Evolutionary conservation across 495 filamentous ascomycete species (phyloP), one percentile per base, ranked within the genome.

Genomic region (Penicillium dipodomyicola): DNA sequence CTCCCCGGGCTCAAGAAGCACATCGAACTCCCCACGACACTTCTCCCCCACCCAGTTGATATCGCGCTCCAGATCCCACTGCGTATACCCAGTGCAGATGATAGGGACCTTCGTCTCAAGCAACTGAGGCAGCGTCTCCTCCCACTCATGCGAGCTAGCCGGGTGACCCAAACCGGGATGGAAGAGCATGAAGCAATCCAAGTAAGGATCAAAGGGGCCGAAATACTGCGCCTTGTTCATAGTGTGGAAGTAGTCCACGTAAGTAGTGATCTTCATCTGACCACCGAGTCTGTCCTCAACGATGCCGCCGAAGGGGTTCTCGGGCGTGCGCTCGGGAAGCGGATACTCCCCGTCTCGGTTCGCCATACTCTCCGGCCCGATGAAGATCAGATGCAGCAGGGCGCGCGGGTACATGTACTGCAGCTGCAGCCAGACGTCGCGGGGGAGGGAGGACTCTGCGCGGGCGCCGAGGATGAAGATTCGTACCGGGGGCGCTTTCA

Each of bases 241-340:
- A 1, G 91, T 97, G 70, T 99, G 92, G 77, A 92, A 99, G 73
- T 99, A 97, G 57, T 99, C 95, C 23, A 97, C 92, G 63, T 91
- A 96, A 0, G 94, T 99, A 65, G 84, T 91, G 60, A 99, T 95
- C 77, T 97, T 97, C 84, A 96, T 84, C 52, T 84, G 83, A 19
- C 86, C 83, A 62, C 85, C 87, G 2, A 97, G 79, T 17, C 93
- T 80, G 68, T 92, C 91, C 73, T 99, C 95, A 8, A 96, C 85
- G 22, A 97, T 80, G 9, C 88, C 90, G 12, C 95, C 95, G 63
- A 92, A 99, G 0, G 95, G 94, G 63, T 99, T 99, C 3, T 72
- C 69, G 3, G 90, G 80, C 0, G 88, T 94, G 41, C 91, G 85
- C 48, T 88, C 83, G 4, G 94, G 94, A 15, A 97, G 80, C 0